Evolutionary conservation across 805 yeast genomes (phyloP).

Genomic region (Candida incommunis): DNA sequence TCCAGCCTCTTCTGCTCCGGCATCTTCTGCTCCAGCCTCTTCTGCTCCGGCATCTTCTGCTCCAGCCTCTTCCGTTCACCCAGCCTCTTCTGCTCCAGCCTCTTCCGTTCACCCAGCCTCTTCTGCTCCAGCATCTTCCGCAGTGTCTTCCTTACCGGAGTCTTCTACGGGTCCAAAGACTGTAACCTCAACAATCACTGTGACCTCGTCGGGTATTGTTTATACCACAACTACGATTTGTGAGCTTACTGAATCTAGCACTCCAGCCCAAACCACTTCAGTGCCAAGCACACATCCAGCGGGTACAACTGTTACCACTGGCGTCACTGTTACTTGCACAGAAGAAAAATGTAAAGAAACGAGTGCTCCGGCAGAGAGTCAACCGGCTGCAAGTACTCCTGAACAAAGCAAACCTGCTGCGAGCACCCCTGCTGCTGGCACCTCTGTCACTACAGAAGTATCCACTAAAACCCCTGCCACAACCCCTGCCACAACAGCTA

Average conservation of each 20-base stretch:
- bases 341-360: neutral
- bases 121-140: neutral
- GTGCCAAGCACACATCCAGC: neutral
- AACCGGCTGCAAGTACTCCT: neutral
- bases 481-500: neutral
- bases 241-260: conserved; percentile 1
- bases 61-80: neutral
- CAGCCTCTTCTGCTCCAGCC: neutral
- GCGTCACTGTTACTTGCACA: neutral
- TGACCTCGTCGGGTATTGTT: neutral
- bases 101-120: neutral
- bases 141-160: neutral
- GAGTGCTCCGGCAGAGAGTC: neutral
- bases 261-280: neutral
- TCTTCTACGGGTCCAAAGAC: neutral
- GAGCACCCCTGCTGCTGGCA: neutral
- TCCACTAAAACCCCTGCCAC: neutral
- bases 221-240: neutral
- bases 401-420: neutral
- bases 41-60: neutral
- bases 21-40: neutral
- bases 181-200: neutral
- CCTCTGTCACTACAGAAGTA: neutral
- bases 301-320: neutral
- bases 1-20: neutral